Base-by-base conservation (phyloP, 1,139 yeast genomes). In the Suhomyces kunorum region DNA sequence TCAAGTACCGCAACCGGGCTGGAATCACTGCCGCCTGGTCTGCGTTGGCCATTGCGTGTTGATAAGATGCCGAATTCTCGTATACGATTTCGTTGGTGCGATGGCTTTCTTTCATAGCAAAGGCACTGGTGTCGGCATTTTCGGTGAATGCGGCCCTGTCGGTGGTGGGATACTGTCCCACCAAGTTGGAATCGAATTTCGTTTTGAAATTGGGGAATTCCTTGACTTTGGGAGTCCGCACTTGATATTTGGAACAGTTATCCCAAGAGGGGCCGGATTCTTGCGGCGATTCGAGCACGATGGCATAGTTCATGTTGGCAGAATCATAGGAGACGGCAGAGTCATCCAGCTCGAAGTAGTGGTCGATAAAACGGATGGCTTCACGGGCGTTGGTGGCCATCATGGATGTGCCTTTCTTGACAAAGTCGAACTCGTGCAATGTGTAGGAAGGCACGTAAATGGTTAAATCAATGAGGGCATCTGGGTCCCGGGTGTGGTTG, bases 321-420 rank as follows among this genome's bases (percentile, higher is more conserved):
- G 35, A 39, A 9, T 40, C 45, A 2, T 46, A 47, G 32, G 44
- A 48, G 8, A 44, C 47, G 16, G 23, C 47, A 9, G 24, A 34
- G 23, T 39, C 43, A 27, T 55, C 53, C 33, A 44, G 15, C 44
- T 69, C 69, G 41, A 62, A 52, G 53, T 64, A 42, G 48, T 64
- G 49, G 47, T 80, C 85, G 41, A 81, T 74, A 48, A 79, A 76
- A 34, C 71, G 60, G 20, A 80, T 68, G 20, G 83, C 76, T 50
- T 78, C 83, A 41, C 81, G 63, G 4, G 85, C 79, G 58, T 78
- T 78, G 8, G 72, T 68, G 8, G 84, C 79, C 46, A 67, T 62
- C 59, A 79, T 68, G 2, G 80, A 68, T n/a, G 71, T 62, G 0
- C 83, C 82, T 42, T 73, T 74, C 53, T 76, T 79, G 40, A 68